Evolutionary conservation across 2,329 filamentous ascomycete species (phyloP).

Genomic region (Chrysoporthe austroafricana): DNA sequence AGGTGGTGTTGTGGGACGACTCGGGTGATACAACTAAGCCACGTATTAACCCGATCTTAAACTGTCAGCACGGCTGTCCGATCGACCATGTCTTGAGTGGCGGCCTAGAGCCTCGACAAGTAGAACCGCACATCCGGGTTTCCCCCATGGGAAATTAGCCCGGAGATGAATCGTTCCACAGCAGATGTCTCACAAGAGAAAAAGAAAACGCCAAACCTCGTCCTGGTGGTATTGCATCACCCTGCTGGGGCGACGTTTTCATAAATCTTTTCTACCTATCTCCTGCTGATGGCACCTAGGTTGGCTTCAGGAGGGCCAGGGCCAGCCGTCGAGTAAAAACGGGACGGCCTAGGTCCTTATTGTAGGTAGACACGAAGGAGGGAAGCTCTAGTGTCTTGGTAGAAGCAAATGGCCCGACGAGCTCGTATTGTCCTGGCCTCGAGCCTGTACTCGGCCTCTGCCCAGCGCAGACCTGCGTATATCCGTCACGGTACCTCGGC

Average conservation of each 20-base stretch:
- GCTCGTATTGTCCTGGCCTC: not conserved
- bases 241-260: too few relatives aligned
- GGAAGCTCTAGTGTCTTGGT: not conserved
- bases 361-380: not conserved
- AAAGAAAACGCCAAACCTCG: too few relatives aligned
- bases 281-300: too few relatives aligned
- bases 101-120: not conserved
- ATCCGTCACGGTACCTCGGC: not conserved
- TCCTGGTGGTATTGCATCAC: too few relatives aligned
- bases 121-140: not conserved
- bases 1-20: not conserved
- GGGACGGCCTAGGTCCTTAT: not conserved
- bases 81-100: not conserved
- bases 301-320: too few relatives aligned
- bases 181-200: too few relatives aligned
- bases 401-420: not conserved
- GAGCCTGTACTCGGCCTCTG: not conserved
- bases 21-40: not conserved
- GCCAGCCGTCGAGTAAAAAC: too few relatives aligned
- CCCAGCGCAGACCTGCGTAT: not conserved
- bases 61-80: not conserved
- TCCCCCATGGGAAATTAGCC: not conserved
- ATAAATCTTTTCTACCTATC: too few relatives aligned
- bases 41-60: not conserved
- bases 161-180: not conserved